Evolutionary conservation across 495 filamentous ascomycete genomes (phyloP), one percentile per base, ranked within the genome.

Genomic region (Penicillium canescens): DNA sequence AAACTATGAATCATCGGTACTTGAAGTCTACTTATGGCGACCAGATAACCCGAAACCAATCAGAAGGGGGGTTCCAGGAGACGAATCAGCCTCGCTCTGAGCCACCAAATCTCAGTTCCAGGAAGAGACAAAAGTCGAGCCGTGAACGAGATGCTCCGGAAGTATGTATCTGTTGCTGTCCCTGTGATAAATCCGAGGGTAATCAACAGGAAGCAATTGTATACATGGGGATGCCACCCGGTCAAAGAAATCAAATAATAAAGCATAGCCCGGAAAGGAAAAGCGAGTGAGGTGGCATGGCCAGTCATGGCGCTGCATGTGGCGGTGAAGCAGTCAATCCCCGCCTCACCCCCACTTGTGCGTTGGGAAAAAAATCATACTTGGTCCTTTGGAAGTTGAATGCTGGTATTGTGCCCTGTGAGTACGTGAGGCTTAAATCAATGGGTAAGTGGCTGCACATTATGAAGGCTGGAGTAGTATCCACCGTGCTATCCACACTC

Each of bases 321-420:
- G 72, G 72, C 72, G 72, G 72, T 75, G 72, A 72, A 63, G 61
- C 49, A 65, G 59, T 60, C 50, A 62, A 62, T 64, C 71, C 69
- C 66, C 68, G 65, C 69, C 64, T 60, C 51, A 71, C 71, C 71
- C 69, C 71, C 70, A 73, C 71, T 67, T 59, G 18, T 42, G 37
- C 38, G 38, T 39, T 62, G 48, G 48, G 49, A 48, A 55, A 57
- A 52, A 35, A 40, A 24, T 55, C 31, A 23, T 31, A 35, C 2
- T 34, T 35, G 16, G 28, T n/a, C 47, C 28, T 52, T 63, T 46
- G 52, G 50, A 40, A 39, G 33, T 18, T 21, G 37, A n/a, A 31
- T 16, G 33, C 39, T 13, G 40, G 28, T 31, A 4, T 26, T 4
- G 28, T 31, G 7, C 7, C 9, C 2, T 31, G 28, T 31, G 18